These are phyloP conservation scores for Fusarium dlaminii DNA, from an alignment of 2,329 filamentous ascomycete species.

Conservation along the genomic window DNA sequence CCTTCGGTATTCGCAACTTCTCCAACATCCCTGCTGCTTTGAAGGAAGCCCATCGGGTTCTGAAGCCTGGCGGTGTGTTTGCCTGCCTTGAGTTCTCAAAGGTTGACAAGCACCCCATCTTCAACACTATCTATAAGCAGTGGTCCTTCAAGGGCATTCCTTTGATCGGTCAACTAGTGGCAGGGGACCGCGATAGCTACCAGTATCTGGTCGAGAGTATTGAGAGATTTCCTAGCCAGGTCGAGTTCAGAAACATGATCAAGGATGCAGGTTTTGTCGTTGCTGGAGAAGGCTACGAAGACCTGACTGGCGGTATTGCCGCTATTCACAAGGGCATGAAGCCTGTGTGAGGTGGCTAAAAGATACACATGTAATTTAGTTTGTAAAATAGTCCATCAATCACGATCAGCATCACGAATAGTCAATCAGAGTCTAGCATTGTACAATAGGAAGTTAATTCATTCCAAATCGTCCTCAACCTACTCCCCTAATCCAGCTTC, in stretches of 20 bases:
- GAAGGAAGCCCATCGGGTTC: constrained; percentile 83
- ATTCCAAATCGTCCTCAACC: constrained; percentile 33
- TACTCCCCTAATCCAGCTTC: constrained; percentile 27
- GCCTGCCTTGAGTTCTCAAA: constrained; percentile 96
- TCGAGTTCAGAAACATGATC: constrained; percentile 86
- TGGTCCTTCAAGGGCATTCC: constrained; percentile 98
- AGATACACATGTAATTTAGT: constrained; percentile 38
- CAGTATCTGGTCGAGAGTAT: constrained; percentile 99
- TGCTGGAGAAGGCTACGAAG: constrained; percentile 84
- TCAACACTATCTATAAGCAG: constrained; percentile 89
- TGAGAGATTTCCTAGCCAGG: constrained; percentile 88
- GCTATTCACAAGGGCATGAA: constrained; percentile 98
- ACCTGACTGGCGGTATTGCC: constrained; percentile 90
- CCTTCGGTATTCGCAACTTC: constrained; percentile 98
- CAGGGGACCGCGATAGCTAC: constrained; percentile 93
- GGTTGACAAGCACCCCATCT: constrained; percentile 75
- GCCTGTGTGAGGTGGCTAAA: constrained; percentile 56
- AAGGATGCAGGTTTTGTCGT: constrained; percentile 84
- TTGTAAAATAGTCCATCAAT: constrained; percentile 23
- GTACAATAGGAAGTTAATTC: constrained; percentile 40
- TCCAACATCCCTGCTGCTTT: constrained; percentile 88
- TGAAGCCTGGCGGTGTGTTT: constrained; percentile 95
- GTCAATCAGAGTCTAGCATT: constrained; percentile 27
- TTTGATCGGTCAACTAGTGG: constrained; percentile 92
- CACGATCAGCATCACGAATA: constrained; percentile 19